These are phyloP conservation scores for Tillandsia fasciculata DNA, from an alignment of 176 grass and related monocot genomes.

Conservation along the genomic window DNA sequence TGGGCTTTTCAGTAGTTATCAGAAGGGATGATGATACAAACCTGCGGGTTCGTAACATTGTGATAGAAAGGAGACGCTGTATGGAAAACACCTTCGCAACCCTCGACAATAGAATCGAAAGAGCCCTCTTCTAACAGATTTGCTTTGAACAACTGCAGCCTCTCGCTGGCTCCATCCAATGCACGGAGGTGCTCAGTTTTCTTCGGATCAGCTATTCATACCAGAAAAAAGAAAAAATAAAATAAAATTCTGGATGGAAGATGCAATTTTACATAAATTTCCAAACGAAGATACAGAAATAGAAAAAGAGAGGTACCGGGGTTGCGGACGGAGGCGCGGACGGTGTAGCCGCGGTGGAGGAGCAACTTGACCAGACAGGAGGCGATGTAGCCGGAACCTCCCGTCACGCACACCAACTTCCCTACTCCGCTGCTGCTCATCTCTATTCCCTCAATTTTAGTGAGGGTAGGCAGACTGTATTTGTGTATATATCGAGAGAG, in stretches of 20 bases:
- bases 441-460: background rate
- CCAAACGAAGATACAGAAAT: background rate
- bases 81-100: slow-evolving; percentile 47
- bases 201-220: slow-evolving; percentile 44
- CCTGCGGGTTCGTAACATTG: slow-evolving; percentile 41
- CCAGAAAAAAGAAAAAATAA: too few relatives aligned
- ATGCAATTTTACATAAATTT: too few relatives aligned
- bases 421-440: slow-evolving; percentile 3
- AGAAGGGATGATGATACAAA: background rate
- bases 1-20: background rate
- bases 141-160: slow-evolving; percentile 48
- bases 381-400: slow-evolving; percentile 44
- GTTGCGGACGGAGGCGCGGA: slow-evolving; percentile 38
- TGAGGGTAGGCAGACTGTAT: too few relatives aligned
- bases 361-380: slow-evolving; percentile 43
- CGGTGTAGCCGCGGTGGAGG: slow-evolving; percentile 37
- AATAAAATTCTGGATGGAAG: too few relatives aligned
- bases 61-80: slow-evolving; percentile 52
- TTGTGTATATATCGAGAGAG: too few relatives aligned
- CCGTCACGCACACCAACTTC: slow-evolving; percentile 42
- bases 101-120: slow-evolving; percentile 30
- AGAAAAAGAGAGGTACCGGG: background rate
- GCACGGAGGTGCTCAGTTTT: slow-evolving; percentile 33
- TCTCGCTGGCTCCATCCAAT: slow-evolving; percentile 42
- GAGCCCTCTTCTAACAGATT: slow-evolving; percentile 39